Base-by-base conservation (phyloP, 2,329 filamentous ascomycete genomes). In the Venturia asperata region DNA sequence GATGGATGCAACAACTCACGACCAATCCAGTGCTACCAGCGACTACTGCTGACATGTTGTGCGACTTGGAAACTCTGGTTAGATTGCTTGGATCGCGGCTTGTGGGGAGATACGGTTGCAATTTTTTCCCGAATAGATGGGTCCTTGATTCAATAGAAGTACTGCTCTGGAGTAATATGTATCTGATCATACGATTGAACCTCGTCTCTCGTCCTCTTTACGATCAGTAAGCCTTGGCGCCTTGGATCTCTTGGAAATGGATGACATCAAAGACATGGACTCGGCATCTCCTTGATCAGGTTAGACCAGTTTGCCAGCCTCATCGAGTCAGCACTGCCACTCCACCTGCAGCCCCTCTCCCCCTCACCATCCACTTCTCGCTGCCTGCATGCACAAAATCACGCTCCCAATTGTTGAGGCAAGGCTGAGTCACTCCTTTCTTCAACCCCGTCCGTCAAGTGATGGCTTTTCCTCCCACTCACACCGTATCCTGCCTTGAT, bases 21-120 rank as follows among this genome's bases (percentile, higher is more conserved):
- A 81, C 82, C 45, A 88, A 82, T 73, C 87, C 87, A 65, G 87
- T 90, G 70, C 82, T 83, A 68, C 88, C 88, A 70, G 85, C 82
- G 67, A 89, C 74, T 67, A 80, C 79, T 69, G 81, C 79, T 56
- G 80, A 76, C 81, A 83, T 82, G 24, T 66, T 68, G 47, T 61
- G 39, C 21, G 9, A 61, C 30, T 61, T 7, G 27, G 17, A 37
- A 34, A 9, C 3, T 24, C 30, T 30, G 3, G 27, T 13, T 34
- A 7, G 24, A 5, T 55, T 27, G 49, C 30, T 52, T 52, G 21
- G 10, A 27, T 27, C 15, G 47, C 19, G 21, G 47, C 1, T 58
- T 3, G 10, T 3, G 27, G 4, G 24, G 11, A 49, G 45, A 49
- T 21, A 27, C 9, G 45, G 45, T 9, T 27, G n/a, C 13, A 21